These are phyloP conservation scores for Ogataea kodamae DNA, from an alignment of 805 yeast genomes.

Conservation along the genomic window DNA sequence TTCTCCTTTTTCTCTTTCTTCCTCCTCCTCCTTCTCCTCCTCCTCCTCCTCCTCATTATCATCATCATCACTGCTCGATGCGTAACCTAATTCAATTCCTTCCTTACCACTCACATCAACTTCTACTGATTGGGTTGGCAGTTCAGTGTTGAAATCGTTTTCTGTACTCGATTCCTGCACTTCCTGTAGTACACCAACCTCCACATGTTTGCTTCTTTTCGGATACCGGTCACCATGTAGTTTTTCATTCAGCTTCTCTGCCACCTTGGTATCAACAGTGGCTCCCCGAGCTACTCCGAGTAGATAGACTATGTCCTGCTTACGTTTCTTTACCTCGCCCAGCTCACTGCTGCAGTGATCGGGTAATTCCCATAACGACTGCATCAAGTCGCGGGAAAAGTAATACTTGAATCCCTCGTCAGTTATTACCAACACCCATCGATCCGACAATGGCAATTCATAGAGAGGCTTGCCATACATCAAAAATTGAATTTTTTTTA, in stretches of 20 bases:
- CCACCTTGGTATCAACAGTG: neutral
- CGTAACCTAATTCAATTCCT: constrained; percentile 5
- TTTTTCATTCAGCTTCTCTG: constrained; percentile 8
- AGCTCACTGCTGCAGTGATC: constrained; percentile 8
- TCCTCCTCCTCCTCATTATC: neutral
- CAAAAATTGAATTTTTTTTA: constrained; percentile 1
- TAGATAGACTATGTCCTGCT: constrained; percentile 13
- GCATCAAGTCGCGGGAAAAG: constrained; percentile 6
- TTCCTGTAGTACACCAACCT: constrained; percentile 1
- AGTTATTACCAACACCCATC: constrained; percentile 25
- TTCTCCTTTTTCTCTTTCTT: neutral
- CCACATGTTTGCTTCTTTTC: constrained; percentile 2
- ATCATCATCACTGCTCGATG: constrained; percentile 6
- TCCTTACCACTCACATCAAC: constrained; percentile 1
- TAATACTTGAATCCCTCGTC: constrained; percentile 26
- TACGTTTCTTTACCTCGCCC: constrained; percentile 6
- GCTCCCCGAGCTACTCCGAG: constrained; percentile 21
- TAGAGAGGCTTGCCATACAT: constrained; percentile 6
- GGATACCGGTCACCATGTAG: constrained; percentile 8
- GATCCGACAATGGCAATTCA: constrained; percentile 13
- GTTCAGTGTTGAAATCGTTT: constrained; percentile 3
- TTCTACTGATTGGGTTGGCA: too few species aligned
- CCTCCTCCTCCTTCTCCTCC: neutral
- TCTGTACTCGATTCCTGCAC: constrained; percentile 4
- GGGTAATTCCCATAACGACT: constrained; percentile 28